Base-by-base conservation (phyloP, 202 grass and related monocot species). In the Panicum virgatum region DNA sequence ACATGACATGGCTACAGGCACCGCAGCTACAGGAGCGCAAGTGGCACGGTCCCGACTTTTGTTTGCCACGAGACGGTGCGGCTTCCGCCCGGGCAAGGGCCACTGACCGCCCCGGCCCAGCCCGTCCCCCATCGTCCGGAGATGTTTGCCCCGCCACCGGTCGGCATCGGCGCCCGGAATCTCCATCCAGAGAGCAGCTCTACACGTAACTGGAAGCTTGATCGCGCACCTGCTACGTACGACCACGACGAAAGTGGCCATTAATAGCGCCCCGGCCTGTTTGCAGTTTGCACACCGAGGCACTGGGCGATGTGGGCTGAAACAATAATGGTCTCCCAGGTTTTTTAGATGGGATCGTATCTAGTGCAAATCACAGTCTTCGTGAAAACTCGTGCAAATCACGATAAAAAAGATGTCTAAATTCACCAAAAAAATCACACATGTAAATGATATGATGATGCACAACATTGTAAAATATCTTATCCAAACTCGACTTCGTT, bases 31-130 rank as follows among this genome's bases (percentile, higher is more conserved):
- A n/a, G 19, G 9, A 43, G 65, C 38, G 40, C 9, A 22, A 2
- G 40, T 38, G 19, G 65, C 65, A 43, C 38, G 38, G 12, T 14
- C 38, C 11, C 38, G 38, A 42, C 38, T 67, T 66, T 42, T 22
- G 0, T 22, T 23, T 42, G 64, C 38, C 64, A 25, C 38, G 38
- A 43, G 20, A 44, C 43, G 20, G 4, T 14, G 64, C 20, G 64
- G 64, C 64, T 43, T 43, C 64, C 37, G 64, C 16, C 34, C 36
- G 64, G 38, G 64, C n/a, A 67, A 66, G 64, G 38, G 64, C n/a
- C 43, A 66, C n/a, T 67, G 20, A 11, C 3, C 7, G 18, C 9
- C 36, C 19, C 1, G 6, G 36, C 19, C 18, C 63, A 1, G 19
- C 1, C 38, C 37, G 6, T 7, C 37, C 20, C 37, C 9, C 1